These are phyloP conservation scores for Hymenoscyphus linearis DNA, from an alignment of 2,329 filamentous ascomycete genomes.

Conservation along the genomic window DNA sequence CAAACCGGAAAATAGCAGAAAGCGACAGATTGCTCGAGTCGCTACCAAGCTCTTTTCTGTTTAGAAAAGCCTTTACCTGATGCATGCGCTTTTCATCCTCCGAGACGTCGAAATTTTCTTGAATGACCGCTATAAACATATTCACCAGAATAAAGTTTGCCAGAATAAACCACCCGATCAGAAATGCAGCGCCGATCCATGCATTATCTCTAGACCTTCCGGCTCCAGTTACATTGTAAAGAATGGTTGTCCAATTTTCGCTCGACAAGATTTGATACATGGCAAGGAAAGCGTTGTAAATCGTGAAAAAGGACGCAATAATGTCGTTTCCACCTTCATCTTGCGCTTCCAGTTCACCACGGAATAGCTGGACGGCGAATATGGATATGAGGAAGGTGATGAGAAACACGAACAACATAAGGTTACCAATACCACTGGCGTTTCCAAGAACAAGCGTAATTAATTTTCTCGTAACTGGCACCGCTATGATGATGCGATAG, in stretches of 20 bases:
- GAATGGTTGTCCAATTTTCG: conserved; percentile 87
- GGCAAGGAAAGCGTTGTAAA: conserved; percentile 92
- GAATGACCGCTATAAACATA: conserved; percentile 99
- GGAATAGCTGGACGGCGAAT: conserved; percentile 87
- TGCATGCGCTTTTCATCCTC: conserved; percentile 97
- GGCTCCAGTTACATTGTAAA: conserved; percentile 75
- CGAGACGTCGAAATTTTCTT: conserved; percentile 98
- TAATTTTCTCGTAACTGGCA: conserved; percentile 80
- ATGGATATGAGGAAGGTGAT: conserved; percentile 93
- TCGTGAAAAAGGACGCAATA: conserved; percentile 74
- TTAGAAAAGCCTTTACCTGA: conserved; percentile 91
- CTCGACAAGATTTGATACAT: conserved; percentile 98
- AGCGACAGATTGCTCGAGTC: conserved; percentile 70
- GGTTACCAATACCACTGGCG: conserved; percentile 82
- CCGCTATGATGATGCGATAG: conserved; percentile 85
- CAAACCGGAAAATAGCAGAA: conserved; percentile 62
- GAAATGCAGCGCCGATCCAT: conserved; percentile 88
- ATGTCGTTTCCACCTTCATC: conserved; percentile 58
- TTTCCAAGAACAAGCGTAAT: conserved; percentile 88
- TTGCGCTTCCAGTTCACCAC: conserved; percentile 70
- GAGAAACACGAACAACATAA: conserved; percentile 94
- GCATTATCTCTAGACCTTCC: conserved; percentile 63
- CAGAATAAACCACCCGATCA: conserved; percentile 93
- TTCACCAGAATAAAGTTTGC: conserved; percentile 95
- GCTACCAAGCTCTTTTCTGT: conserved; percentile 77